Evolutionary conservation across 2,329 filamentous ascomycete genomes (phyloP).

Genomic region (Fusarium sp.): DNA sequence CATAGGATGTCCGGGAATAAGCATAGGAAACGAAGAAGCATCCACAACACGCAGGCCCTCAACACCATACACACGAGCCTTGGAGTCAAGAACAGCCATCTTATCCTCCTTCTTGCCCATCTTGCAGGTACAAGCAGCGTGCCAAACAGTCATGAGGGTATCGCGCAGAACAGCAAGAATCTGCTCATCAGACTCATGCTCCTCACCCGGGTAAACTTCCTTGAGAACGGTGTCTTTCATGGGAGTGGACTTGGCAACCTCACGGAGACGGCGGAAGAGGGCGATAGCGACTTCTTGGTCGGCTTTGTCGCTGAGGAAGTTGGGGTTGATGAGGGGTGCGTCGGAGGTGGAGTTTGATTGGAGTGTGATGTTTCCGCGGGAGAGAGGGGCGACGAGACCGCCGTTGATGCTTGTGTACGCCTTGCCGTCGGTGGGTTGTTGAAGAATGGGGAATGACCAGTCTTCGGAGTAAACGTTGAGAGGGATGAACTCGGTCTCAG

Average conservation of each 20-base stretch:
- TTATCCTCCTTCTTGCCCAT: constrained; percentile 36
- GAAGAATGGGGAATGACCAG: constrained; percentile 36
- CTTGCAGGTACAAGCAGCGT: constrained; percentile 40
- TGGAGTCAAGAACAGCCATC: constrained; percentile 35
- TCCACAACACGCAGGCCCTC: constrained; percentile 30
- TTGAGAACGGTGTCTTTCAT: constrained; percentile 54
- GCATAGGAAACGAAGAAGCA: constrained; percentile 27
- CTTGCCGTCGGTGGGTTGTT: constrained; percentile 35
- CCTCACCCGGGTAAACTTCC: constrained; percentile 41
- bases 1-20: constrained; percentile 33
- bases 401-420: constrained; percentile 45
- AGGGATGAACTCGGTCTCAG: constrained; percentile 50
- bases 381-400: constrained; percentile 55
- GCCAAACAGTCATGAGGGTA: constrained; percentile 41
- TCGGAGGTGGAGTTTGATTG: constrained; percentile 49
- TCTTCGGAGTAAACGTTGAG: constrained; percentile 39
- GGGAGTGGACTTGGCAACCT: constrained; percentile 40
- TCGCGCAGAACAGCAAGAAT: constrained; percentile 53
- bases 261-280: constrained; percentile 56
- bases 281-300: constrained; percentile 60
- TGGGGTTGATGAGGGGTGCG: constrained; percentile 59
- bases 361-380: constrained; percentile 60
- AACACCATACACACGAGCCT: constrained; percentile 36
- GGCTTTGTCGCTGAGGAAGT: constrained; percentile 57
- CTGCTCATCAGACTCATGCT: constrained; percentile 54